Evolutionary conservation across 306 rosid genomes (phyloP).

Genomic region (Gleditsia sinensis): DNA sequence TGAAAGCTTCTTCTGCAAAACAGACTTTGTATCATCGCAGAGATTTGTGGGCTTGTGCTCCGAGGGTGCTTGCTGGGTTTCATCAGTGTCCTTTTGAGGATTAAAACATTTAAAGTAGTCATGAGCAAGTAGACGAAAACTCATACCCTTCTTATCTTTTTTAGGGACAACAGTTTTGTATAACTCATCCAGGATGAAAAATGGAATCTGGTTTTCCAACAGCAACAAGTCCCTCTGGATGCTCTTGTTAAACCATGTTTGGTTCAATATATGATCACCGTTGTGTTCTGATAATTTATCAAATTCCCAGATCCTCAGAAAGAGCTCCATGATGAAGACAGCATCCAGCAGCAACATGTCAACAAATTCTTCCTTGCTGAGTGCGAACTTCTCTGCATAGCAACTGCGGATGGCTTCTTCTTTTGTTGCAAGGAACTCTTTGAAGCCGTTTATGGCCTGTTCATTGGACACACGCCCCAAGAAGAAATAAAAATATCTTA

Average conservation of each 20-base stretch:
- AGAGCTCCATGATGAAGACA: background rate
- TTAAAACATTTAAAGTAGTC: background rate
- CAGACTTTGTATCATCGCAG: background rate
- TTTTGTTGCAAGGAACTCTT: background rate
- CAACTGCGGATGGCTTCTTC: background rate
- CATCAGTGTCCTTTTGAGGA: background rate
- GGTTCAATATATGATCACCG: conserved; percentile 22
- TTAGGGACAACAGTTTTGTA: background rate
- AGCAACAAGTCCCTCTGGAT: conserved; percentile 37
- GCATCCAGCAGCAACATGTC: conserved; percentile 23
- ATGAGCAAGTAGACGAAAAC: background rate
- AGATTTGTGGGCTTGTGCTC: background rate
- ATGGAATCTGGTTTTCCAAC: conserved; percentile 49
- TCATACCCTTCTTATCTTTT: background rate
- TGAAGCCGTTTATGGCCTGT: background rate
- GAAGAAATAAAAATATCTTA: background rate
- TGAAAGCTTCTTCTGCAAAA: background rate
- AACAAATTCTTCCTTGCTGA: background rate
- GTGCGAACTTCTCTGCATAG: background rate
- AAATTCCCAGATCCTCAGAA: background rate
- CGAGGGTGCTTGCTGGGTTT: background rate
- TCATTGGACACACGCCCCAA: background rate
- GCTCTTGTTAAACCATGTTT: conserved; percentile 41
- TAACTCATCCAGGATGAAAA: background rate
- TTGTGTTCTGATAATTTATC: background rate